phyloP scores from a whole-genome alignment of 352 stramenopile genomes.

The Phytophthora pini region DNA sequence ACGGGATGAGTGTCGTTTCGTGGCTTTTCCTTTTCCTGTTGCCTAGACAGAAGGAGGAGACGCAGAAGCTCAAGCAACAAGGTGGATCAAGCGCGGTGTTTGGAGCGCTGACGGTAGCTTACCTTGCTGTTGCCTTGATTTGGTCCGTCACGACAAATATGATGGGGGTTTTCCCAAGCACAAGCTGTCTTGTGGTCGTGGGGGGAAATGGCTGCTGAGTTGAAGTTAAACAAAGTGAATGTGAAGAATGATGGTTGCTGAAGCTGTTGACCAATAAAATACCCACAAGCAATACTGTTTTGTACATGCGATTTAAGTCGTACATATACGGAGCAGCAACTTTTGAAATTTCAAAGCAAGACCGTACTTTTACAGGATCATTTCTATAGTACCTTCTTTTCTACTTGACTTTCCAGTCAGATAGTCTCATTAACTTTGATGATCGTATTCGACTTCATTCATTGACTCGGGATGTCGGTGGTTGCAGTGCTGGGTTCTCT shows the following conservation, averaged over 20 bases:
- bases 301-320: no score
- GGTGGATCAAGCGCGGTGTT: slow-evolving; percentile 35
- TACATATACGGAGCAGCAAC: not conserved
- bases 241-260: not conserved
- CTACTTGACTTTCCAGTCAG: slow-evolving; percentile 4
- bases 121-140: slow-evolving; percentile 33
- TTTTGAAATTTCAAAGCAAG: not conserved
- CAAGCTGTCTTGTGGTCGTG: slow-evolving; percentile 28
- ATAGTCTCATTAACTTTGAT: slow-evolving; percentile 14
- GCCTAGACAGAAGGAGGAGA: slow-evolving; percentile 39
- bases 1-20: slow-evolving; percentile 33
- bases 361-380: not conserved
- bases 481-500: slow-evolving; percentile 18
- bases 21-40: slow-evolving; percentile 39
- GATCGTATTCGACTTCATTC: slow-evolving; percentile 27
- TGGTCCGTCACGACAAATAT: slow-evolving; percentile 48
- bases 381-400: slow-evolving; percentile 17
- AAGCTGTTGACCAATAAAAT: not conserved
- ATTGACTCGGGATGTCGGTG: slow-evolving; percentile 23
- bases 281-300: no score
- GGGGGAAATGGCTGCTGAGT: slow-evolving; percentile 37
- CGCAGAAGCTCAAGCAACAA: slow-evolving; percentile 24
- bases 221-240: no score
- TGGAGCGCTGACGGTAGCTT: slow-evolving; percentile 36
- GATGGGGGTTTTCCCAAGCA: slow-evolving; percentile 15